phyloP scores from a whole-genome alignment of 306 rosid genomes.

The Sechiopsis laciniata region DNA sequence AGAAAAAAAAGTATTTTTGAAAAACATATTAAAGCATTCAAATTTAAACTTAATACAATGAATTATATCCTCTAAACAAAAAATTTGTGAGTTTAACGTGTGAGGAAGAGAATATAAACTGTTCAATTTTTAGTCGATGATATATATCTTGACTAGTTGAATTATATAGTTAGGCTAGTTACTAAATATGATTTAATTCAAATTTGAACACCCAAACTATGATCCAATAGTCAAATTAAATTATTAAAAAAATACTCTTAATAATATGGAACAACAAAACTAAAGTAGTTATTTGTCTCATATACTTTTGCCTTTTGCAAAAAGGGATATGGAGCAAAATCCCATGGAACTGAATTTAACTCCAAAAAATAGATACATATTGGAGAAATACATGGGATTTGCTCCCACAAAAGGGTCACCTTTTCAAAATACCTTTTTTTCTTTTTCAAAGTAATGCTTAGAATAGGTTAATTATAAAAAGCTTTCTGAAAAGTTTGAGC shows the following conservation, averaged over 20 bases:
- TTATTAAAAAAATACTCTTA: background rate
- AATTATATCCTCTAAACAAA: background rate
- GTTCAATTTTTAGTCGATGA: no score
- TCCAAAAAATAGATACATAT: background rate
- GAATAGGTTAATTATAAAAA: background rate
- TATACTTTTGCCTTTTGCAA: background rate
- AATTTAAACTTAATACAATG: background rate
- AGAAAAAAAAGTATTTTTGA: no score
- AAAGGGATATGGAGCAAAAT: background rate
- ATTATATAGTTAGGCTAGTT: no score
- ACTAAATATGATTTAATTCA: no score
- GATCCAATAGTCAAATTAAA: background rate
- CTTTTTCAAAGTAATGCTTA: background rate
- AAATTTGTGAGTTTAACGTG: no score
- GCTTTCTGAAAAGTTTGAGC: background rate
- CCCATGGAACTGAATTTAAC: conserved; percentile 2
- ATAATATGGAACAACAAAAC: background rate
- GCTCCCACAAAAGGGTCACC: conserved; percentile 9
- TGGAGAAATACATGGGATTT: conserved; percentile 15
- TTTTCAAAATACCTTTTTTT: background rate
- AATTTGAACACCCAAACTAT: background rate
- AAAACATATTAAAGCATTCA: no score
- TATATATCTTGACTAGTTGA: no score
- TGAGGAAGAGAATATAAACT: no score
- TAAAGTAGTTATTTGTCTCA: background rate